These are phyloP conservation scores for Populus hybrid DNA, from an alignment of 441 rosid genomes.

Conservation along the genomic window DNA sequence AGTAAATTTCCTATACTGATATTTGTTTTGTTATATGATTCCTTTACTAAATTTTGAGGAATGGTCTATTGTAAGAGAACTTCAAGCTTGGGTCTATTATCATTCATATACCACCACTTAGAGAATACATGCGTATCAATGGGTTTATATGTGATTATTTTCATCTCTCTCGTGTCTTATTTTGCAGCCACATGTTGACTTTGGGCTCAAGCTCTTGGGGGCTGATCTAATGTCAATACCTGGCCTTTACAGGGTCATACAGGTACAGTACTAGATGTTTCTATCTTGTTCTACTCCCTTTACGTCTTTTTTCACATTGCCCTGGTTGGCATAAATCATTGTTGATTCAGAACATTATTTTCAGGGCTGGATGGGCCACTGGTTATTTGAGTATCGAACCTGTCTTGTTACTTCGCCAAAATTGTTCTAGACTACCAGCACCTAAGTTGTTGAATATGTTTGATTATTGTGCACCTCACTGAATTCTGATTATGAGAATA, in stretches of 20 bases:
- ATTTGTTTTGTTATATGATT: neutral
- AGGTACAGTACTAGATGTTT: constrained; percentile 43
- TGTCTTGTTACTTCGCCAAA: neutral
- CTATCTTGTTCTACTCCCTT: neutral
- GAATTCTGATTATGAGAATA: neutral
- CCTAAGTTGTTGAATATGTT: neutral
- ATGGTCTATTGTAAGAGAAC: neutral
- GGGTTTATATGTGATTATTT: neutral
- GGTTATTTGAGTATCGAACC: neutral
- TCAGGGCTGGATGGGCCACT: neutral
- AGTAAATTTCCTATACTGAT: neutral
- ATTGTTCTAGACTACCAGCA: neutral
- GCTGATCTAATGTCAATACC: constrained; percentile 99
- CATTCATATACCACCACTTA: neutral
- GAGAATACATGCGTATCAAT: neutral
- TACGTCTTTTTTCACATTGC: neutral
- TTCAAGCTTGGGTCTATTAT: neutral
- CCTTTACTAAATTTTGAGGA: neutral
- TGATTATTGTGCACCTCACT: neutral
- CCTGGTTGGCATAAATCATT: neutral
- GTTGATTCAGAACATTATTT: neutral
- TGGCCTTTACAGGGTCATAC: constrained; percentile 88
- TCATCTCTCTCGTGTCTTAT: constrained; percentile 6
- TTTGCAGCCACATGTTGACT: constrained; percentile 92
- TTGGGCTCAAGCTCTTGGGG: constrained; percentile 92